Evolutionary conservation across 192 early-diverging fungal genomes (phyloP), one percentile per base, ranked within the genome.

Genomic region (Mortierella alpina): DNA sequence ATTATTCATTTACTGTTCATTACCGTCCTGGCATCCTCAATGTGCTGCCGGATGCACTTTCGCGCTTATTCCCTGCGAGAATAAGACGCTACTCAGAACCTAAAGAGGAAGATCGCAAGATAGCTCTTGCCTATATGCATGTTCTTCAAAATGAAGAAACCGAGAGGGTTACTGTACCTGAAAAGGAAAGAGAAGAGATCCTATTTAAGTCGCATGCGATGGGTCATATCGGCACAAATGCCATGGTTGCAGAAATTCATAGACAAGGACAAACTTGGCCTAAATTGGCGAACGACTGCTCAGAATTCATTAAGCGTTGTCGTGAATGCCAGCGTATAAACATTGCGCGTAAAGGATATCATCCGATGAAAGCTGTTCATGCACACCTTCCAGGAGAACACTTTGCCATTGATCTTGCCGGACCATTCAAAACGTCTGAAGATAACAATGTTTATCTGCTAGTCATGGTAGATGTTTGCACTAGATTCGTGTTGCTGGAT

Each of bases 31-130:
- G 63, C 51, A 54, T 53, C 5, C 20, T 62, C 2, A 72, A 73
- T n/a, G 54, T 73, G 31, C 22, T 73, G 11, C 62, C 71, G 6
- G 71, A 64, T 20, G 71, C 71, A 15, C 23, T 73, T 42, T 73
- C 61, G n/a, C 71, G 61, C 7, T 62, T 44, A n/a, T 65, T 73
- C 52, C 62, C 53, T 56, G 51, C 47, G 41, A 51, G 63, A 31
- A 18, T 72, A 14, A 56, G 54, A n/a, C n/a, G n/a, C n/a, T n/a
- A n/a, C n/a, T n/a, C n/a, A n/a, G n/a, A n/a, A n/a, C n/a, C n/a
- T n/a, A n/a, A n/a, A n/a, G n/a, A n/a, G 54, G 39, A 41, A 41
- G 17, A 45, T 45, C 12, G 62, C 5, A 7, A 47, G 17, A 2
- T 17, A 18, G 12, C 12, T 53, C n/a, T 17, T 66, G 64, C 40